Base-by-base conservation (phyloP, 768 basidiomycete species). In the Mycena vitilis region DNA sequence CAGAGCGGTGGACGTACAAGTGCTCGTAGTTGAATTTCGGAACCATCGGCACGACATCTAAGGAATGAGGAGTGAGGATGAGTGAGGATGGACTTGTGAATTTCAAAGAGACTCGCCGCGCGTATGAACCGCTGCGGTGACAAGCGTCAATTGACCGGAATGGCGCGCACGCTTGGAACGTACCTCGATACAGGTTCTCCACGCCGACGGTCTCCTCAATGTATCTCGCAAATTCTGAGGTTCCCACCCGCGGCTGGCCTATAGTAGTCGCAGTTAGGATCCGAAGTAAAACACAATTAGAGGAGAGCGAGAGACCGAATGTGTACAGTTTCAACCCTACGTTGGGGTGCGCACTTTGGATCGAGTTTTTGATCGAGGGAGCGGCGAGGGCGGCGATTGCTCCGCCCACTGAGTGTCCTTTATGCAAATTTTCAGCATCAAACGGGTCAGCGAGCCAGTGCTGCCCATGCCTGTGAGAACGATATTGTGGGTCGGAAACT, bases 161-260 rank as follows among this genome's bases (percentile, higher is more conserved):
- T 9, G n/a, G 18, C 44, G 5, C 8, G 44, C 44, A 45, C 44
- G 10, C 34, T 38, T 22, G 61, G 15, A 22, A 25, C 48, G 23
- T 20, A 52, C 49, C 55, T n/a, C 63, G 54, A 47, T 48, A 57
- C 15, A 65, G 48, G 23, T 57, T 65, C 2, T 56, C 38, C 13
- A 65, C 54, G 5, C 63, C 54, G 25, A 65, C 16, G n/a, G n/a
- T 30, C 15, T 7, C 13, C 20, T 65, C 63, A 0, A 37, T 55
- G 34, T 30, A 37, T 7, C 5, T 15, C 2, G 55, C 63, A 18
- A 40, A 64, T 2, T 30, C n/a, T 25, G 38, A 8, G 34, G 55
- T 38, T 4, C 63, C 63, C 15, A 22, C 37, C 2, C 63, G 63
- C 4, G 63, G 63, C 30, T 64, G 63, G 7, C 63, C 63, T 64